A percentile compares a stretch with the other conserved stretches of the same genome.
phyloP scores from a whole-genome alignment of 345 rosid genomes.

The Dipteronia dyeriana region DNA sequence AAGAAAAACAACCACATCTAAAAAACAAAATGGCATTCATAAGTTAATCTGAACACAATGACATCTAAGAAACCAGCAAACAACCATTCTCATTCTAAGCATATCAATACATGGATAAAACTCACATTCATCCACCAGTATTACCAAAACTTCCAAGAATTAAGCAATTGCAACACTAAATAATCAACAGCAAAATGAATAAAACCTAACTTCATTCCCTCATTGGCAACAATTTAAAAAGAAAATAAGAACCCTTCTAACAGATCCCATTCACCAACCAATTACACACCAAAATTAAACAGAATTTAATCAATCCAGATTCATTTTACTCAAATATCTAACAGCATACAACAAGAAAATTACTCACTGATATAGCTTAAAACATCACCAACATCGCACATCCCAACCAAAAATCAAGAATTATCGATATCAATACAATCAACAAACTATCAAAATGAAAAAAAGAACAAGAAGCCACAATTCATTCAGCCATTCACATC shows the following conservation, averaged over 20 bases:
- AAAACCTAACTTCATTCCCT: not conserved
- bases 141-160: not conserved
- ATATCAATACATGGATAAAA: conserved; percentile 1
- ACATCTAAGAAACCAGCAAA: not conserved
- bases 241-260: not conserved
- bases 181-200: not conserved
- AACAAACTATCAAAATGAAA: not conserved
- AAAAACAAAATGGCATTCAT: conserved; percentile 5
- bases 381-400: not conserved
- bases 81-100: conserved; percentile 10
- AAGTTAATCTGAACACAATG: not conserved
- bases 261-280: not conserved
- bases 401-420: not conserved
- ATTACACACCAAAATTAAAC: not conserved
- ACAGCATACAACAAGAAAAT: not conserved
- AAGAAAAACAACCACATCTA: conserved; percentile 16
- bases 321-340: not conserved
- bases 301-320: not conserved
- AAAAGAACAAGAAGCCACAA: too few relatives aligned
- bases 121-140: not conserved
- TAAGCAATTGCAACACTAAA: not conserved
- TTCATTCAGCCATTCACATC: not conserved
- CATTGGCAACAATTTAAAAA: not conserved
- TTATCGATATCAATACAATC: conserved; percentile 7
- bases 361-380: not conserved